Base-by-base conservation (phyloP, 352 stramenopile genomes). In the Thraustotheca clavata region DNA sequence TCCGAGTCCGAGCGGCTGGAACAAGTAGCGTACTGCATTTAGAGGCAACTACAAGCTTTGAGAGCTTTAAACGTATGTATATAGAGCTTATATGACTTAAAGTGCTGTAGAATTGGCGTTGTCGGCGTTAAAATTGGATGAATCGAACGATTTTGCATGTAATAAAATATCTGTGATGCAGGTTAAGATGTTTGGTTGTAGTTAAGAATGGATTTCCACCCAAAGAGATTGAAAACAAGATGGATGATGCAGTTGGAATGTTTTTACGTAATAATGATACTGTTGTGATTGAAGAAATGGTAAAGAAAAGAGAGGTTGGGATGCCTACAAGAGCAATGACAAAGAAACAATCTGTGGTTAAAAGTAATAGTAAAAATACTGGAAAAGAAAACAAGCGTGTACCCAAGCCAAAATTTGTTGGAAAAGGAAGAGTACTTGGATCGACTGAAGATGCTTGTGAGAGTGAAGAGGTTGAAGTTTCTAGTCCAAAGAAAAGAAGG, bases 191-290 rank as follows among this genome's bases (percentile, higher is more conserved):
- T 7, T 18, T 12, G 22, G 14, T 27, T 11, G n/a, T 65, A 65
- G 57, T 40, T 31, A 43, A 43, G 18, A 46, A 33, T 11, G 57
- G 57, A 4, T 65, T 65, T 36, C 57, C 57, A 54, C 57, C 57
- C 0, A 65, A 65, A n/a, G 38, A 65, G 20, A 26, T 65, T 18
- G 16, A 65, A 20, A 46, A 29, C 4, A 22, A 27, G 11, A n/a
- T n/a, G 3, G 40, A 65, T 33, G 41, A 18, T 2, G 14, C 57
- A 4, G 27, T 65, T 6, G 11, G 18, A 4, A 26, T 4, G 16
- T n/a, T 65, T 32, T 34, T 65, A n/a, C 57, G 57, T 29, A 54
- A 50, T 16, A 34, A 50, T 14, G 57, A 65, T 31, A 65, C 57
- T 9, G 57, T 65, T 9, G 36, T 65, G 18, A 26, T 65, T 18